Evolutionary conservation across 306 rosid species (phyloP).

Genomic region (Cucumis sativus): Cucumber_9930_V3 NC_026655.2:2870501-2871000

Average conservation of each 20-base stretch:
- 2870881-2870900: neutral
- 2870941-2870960: neutral
- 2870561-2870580: conserved; percentile 99
- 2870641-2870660: conserved; percentile 99
- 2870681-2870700: conserved; percentile 98
- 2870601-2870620: conserved; percentile 98
- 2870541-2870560: conserved; percentile 96
- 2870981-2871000: neutral
- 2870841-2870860: neutral
- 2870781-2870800: conserved; percentile 64
- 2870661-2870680: conserved; percentile 92
- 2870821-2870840: conserved; percentile 5
- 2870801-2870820: conserved; percentile 10
- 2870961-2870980: neutral
- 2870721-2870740: conserved; percentile 97
- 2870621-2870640: conserved; percentile 98
- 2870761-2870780: conserved; percentile 92
- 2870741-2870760: conserved; percentile 97
- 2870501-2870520: conserved; percentile 50
- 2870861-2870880: neutral
- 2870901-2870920: neutral
- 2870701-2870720: conserved; percentile 86
- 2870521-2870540: conserved; percentile 73
- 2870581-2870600: conserved; percentile 93
- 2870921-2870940: neutral